Evolutionary conservation across 345 rosid species (phyloP).

Genomic region (Corchorus olitorius): DNA sequence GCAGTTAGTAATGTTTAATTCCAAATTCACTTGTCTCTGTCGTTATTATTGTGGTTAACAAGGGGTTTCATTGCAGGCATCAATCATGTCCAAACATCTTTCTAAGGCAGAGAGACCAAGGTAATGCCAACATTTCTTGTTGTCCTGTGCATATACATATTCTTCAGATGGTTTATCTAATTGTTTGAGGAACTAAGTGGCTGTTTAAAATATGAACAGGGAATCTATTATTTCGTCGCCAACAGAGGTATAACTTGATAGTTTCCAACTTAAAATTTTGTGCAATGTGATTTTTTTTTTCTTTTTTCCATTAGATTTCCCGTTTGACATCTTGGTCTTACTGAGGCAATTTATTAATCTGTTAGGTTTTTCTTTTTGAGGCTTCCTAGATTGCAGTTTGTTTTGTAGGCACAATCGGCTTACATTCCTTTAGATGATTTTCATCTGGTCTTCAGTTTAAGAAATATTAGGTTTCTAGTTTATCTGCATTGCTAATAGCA

Average conservation of each 20-base stretch:
- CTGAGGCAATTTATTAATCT: neutral
- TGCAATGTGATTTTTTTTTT: neutral
- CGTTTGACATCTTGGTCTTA: neutral
- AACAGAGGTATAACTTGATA: constrained; percentile 48
- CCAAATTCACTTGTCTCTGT: constrained; percentile 9
- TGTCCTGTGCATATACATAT: neutral
- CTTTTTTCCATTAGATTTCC: neutral
- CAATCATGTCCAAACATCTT: constrained; percentile 87
- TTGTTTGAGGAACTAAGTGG: constrained; percentile 17
- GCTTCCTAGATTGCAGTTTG: neutral
- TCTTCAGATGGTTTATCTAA: neutral
- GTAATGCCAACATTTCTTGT: constrained; percentile 36
- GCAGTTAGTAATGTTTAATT: neutral
- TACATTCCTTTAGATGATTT: neutral
- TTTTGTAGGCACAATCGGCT: neutral
- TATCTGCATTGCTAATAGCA: too few species aligned
- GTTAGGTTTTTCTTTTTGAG: neutral
- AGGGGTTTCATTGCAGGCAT: constrained; percentile 61
- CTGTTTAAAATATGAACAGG: constrained; percentile 48
- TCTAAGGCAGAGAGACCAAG: constrained; percentile 78
- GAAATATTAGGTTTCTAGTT: neutral
- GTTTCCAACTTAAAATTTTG: constrained; percentile 1
- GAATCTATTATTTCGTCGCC: constrained; percentile 56
- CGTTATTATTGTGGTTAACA: neutral
- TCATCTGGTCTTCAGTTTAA: neutral